Conservation (phyloP, 2,329 filamentous ascomycete species). For the Verticillium nonalfalfae region DNA sequence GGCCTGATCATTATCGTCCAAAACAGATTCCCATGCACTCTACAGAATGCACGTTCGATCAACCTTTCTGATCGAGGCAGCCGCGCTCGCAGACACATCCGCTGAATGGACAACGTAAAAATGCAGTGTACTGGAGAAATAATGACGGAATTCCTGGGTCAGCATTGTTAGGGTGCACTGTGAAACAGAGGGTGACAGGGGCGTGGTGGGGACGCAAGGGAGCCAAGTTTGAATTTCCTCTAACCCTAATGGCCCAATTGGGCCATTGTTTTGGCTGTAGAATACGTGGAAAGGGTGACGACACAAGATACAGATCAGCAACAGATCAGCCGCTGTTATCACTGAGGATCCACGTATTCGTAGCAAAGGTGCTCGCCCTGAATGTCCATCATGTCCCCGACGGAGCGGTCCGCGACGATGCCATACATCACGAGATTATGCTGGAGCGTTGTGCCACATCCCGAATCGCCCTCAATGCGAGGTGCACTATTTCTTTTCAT, state of each 20-base stretch:
- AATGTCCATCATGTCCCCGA: conserved; percentile 22
- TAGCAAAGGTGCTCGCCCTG: conserved; percentile 15
- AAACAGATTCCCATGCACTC: no score
- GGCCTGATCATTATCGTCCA: no score
- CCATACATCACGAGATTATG: conserved; percentile 20
- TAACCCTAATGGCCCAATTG: neutral
- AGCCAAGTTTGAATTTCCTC: neutral
- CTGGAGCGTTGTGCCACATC: conserved; percentile 14
- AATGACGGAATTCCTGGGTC: neutral
- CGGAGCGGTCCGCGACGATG: conserved; percentile 14
- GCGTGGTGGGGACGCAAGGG: neutral
- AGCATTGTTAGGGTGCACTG: neutral
- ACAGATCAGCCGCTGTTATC: neutral
- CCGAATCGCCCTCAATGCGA: conserved; percentile 9
- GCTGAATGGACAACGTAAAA: no score
- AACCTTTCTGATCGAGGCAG: no score
- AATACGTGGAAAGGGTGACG: neutral
- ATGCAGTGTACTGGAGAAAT: no score
- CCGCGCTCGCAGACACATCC: no score
- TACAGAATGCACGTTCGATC: no score
- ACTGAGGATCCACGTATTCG: conserved; percentile 13
- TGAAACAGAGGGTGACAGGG: neutral
- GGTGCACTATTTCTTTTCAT: neutral
- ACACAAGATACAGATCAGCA: neutral
- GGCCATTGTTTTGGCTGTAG: neutral